Base-by-base conservation (phyloP, 306 rosid species). In the Carpinus fangiana region DNA sequence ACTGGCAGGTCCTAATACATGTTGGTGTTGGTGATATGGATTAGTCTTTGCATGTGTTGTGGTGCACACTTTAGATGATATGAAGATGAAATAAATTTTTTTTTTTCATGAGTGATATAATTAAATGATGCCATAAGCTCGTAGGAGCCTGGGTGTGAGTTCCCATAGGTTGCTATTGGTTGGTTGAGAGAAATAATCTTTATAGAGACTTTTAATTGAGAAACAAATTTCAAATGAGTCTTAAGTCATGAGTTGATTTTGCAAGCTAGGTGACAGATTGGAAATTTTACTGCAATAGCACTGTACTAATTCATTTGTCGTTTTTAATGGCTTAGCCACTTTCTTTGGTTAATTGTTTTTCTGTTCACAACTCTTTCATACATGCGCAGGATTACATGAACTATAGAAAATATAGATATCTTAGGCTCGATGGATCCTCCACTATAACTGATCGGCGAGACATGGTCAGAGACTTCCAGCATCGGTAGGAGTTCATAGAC, bases 401-500 rank as follows among this genome's bases (percentile, higher is more conserved):
- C 87, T 95, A 95, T 28, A 86, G 99, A 78, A 95, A 93, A 81
- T 95, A 95, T 82, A 93, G 69, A 77, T 95, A 93, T 85, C 94
- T 93, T 59, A 86, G 99, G 83, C 99, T 95, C 43, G 99, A 95
- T 83, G 99, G 99, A 80, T 95, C 99, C 14, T 93, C 99, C 38
- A 81, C 98, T 70, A 93, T 95, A 78, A 93, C 91, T 88, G 99
- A 95, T 69, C 96, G 99, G 28, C 87, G 97, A 84, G 99, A 95
- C 86, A 95, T 95, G 98, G 99, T 95, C 79, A 87, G 89, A 84
- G 99, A 95, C 83, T 95, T 93, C 79, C 99, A 95, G 87, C 90
- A 80, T 72, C 90, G 99, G 99, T 95, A 88, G 79, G 81, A 61
- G 70, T 68, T 75, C 23, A 48, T 75, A 62, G 77, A 77, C 56